Evolutionary conservation across 2,329 filamentous ascomycete species (phyloP), one percentile per base, ranked within the genome.

Genomic region (Cladophialophora carrionii): DNA sequence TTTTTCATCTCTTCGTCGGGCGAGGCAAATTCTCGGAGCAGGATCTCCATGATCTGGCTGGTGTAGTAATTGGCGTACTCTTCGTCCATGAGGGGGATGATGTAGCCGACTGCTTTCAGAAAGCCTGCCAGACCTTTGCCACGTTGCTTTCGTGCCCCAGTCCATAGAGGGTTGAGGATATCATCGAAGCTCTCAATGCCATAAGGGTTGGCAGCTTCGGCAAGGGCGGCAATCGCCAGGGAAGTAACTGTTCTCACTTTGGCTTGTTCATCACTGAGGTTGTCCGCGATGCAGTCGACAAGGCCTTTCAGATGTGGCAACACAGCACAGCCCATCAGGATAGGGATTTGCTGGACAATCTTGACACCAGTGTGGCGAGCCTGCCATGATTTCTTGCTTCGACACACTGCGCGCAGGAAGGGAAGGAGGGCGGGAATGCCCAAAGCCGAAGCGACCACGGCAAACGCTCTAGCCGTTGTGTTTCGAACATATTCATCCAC

Each of bases 1-100:
- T 99, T 99, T 81, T 98, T 99, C 95, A 99, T 99, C 78, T 99
- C 95, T 78, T 99, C 95, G 71, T 99, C 95, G 0, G 95, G 95
- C 0, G 94, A 97, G 6, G 92, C 90, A 74, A 99, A 99, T 76
- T 99, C 95, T 73, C 95, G 88, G 32, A 98, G 86, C 14, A 99
- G 82, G 73, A 98, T 98, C 78, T 98, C 95, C 94, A 99, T 98
- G 73, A 99, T 97, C 78, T 99, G 93, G 71, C 88, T 91, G 8
- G 95, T 98, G 75, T 99, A 99, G 80, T 99, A 99, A 76, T 97
- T 98, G 78, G 95, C 94, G 77, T 97, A 98, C 75, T 99, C 95
- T 78, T 99, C 95, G 80, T 99, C 95, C 95, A 99, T 99, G 59
- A 99, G 85, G 4, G 95, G 95, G 68, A 99, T 98, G 74, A 99